Evolutionary conservation across 2,329 filamentous ascomycete species (phyloP).

Genomic region (Diaporthe nobilis): DNA sequence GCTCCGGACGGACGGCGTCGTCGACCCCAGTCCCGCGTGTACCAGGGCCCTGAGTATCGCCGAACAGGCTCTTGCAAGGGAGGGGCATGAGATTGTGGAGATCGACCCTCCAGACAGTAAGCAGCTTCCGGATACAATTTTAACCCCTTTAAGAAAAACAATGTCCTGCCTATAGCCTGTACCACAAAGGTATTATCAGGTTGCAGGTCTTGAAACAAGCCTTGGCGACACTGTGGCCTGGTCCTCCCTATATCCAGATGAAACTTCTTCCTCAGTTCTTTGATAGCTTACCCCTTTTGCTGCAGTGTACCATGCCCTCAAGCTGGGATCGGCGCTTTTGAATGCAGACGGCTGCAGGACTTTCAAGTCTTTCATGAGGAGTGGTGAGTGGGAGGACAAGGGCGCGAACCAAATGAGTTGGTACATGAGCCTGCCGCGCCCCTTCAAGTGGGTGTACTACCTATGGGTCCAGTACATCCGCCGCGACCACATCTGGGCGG

Average conservation of each 20-base stretch:
- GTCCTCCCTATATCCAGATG: no score
- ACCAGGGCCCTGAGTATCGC: slow-evolving; percentile 80
- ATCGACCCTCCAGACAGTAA: slow-evolving; percentile 71
- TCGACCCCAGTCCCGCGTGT: slow-evolving; percentile 89
- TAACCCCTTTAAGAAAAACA: no score
- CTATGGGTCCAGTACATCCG: slow-evolving; percentile 90
- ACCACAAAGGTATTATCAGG: no score
- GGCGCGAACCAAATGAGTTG: slow-evolving; percentile 82
- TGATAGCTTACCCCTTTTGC: no score
- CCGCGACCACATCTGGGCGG: slow-evolving; percentile 83
- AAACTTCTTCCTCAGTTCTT: no score
- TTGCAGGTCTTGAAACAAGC: no score
- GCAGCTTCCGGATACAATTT: no score
- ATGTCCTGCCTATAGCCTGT: background rate
- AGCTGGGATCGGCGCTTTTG: slow-evolving; percentile 83
- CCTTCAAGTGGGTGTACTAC: slow-evolving; percentile 88
- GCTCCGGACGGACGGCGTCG: slow-evolving; percentile 84
- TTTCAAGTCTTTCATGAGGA: slow-evolving; percentile 82
- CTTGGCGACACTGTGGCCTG: no score
- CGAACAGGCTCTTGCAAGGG: slow-evolving; percentile 75
- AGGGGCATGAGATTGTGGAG: slow-evolving; percentile 82
- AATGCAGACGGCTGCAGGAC: slow-evolving; percentile 88
- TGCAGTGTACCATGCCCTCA: slow-evolving; percentile 77
- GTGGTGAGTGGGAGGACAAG: slow-evolving; percentile 83
- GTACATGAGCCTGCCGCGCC: slow-evolving; percentile 80